These are phyloP conservation scores for Phytophthora idaei DNA, from an alignment of 352 stramenopile genomes.

Conservation along the genomic window DNA sequence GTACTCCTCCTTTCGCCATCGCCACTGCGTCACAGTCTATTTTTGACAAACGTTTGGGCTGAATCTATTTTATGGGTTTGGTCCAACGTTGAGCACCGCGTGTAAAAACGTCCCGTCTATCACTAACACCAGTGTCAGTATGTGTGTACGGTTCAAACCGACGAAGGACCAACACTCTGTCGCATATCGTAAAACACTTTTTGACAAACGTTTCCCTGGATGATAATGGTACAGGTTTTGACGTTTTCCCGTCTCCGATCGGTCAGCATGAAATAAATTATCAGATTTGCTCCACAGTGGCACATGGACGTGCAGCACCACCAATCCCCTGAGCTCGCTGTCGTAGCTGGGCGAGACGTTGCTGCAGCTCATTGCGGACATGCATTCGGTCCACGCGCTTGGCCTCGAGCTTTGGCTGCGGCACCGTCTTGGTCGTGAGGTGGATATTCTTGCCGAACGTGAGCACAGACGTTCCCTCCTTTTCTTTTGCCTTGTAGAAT, in stretches of 20 bases:
- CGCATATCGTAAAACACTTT: no score
- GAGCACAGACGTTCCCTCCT: constrained; percentile 53
- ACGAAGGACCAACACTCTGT: no score
- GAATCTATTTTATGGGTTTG: no score
- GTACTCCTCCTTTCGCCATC: no score
- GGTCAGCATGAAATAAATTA: constrained; percentile 29
- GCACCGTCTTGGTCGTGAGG: constrained; percentile 51
- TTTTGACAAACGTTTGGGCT: no score
- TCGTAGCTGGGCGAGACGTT: constrained; percentile 11
- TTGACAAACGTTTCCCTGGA: no score
- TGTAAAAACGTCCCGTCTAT: no score
- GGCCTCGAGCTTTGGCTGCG: constrained; percentile 67
- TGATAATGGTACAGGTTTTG: no score
- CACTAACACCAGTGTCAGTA: no score
- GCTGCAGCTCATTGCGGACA: constrained; percentile 53
- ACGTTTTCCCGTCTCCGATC: not conserved
- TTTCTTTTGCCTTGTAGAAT: constrained; percentile 58
- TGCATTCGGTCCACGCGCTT: constrained; percentile 60
- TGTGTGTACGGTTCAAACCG: no score
- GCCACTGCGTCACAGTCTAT: no score
- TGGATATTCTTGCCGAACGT: constrained; percentile 73
- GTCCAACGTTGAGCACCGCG: no score
- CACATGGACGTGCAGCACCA: constrained; percentile 1
- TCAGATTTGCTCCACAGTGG: constrained; percentile 27
- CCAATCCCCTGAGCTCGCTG: not conserved